phyloP scores from a whole-genome alignment of 2,329 filamentous ascomycete species.

The Didymella lethalis region DNA sequence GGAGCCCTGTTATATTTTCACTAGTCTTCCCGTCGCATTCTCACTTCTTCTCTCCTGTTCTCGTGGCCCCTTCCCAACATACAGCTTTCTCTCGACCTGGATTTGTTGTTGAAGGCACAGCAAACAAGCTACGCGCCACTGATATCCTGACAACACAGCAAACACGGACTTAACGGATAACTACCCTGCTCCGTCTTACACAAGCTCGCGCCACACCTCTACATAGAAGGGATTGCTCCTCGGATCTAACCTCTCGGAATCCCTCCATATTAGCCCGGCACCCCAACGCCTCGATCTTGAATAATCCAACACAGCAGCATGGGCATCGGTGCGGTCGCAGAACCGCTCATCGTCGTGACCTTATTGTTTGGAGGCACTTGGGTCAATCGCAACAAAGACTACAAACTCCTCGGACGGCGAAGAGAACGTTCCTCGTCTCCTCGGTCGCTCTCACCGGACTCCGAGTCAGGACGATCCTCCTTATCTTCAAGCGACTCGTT shows the following conservation, averaged over 20 bases:
- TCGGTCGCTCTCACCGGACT: conserved; percentile 50
- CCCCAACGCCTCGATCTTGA: not conserved
- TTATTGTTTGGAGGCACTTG: conserved; percentile 69
- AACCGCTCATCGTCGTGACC: conserved; percentile 67
- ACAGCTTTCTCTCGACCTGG: not conserved
- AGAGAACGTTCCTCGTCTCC: conserved; percentile 33
- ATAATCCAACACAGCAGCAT: conserved; percentile 44
- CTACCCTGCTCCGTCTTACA: conserved; percentile 1
- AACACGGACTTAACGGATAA: conserved; percentile 3
- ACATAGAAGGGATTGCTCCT: not conserved
- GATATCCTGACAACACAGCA: conserved; percentile 5
- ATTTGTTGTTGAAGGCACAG: not conserved
- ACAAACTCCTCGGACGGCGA: conserved; percentile 45
- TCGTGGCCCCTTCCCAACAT: not conserved
- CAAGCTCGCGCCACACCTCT: not conserved
- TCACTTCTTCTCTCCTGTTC: not conserved
- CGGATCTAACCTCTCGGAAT: not conserved
- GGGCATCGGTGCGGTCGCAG: conserved; percentile 65
- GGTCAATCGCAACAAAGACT: conserved; percentile 63
- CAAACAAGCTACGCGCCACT: conserved; percentile 5
- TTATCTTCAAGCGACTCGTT: conserved; percentile 55
- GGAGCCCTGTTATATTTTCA: not conserved
- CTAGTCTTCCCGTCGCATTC: not conserved
- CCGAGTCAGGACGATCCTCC: conserved; percentile 53
- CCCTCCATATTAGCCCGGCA: not conserved